phyloP scores from a whole-genome alignment of 2,329 filamentous ascomycete genomes.

The Trichoderma sp. region DNA sequence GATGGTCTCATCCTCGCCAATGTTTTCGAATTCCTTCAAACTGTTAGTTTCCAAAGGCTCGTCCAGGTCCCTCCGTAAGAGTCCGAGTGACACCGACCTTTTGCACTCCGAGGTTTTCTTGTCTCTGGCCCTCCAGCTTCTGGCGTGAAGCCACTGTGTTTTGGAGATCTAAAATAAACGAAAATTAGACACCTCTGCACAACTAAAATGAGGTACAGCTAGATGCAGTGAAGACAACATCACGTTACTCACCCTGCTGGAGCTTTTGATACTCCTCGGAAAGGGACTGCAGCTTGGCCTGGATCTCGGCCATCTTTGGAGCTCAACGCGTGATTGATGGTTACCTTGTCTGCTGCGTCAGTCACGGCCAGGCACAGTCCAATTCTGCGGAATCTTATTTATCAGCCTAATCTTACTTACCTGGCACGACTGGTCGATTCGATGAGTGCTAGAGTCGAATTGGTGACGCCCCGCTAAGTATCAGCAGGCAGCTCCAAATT shows the following conservation, averaged over 20 bases:
- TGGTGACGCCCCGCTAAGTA: slow-evolving; percentile 21
- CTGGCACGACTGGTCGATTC: background rate
- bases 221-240: background rate
- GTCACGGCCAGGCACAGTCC: background rate
- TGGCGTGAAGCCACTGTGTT: slow-evolving; percentile 75
- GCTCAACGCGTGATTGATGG: background rate
- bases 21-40: slow-evolving; percentile 72
- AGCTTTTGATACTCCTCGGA: slow-evolving; percentile 87
- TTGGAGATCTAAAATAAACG: slow-evolving; percentile 67
- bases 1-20: slow-evolving; percentile 82
- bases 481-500: slow-evolving; percentile 9
- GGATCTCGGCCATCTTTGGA: slow-evolving; percentile 65
- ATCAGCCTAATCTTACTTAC: slow-evolving; percentile 12
- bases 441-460: background rate
- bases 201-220: background rate
- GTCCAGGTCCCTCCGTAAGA: background rate
- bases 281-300: slow-evolving; percentile 76
- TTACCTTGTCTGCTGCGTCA: background rate
- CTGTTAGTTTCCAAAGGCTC: slow-evolving; percentile 22
- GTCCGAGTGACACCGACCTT: slow-evolving; percentile 53
- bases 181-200: background rate
- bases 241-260: slow-evolving; percentile 67
- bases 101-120: slow-evolving; percentile 88
- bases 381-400: background rate
- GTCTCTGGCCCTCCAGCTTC: slow-evolving; percentile 89